These are phyloP conservation scores for Nigrospora sphaerica DNA, from an alignment of 2,329 filamentous ascomycete species.

Conservation along the genomic window DNA sequence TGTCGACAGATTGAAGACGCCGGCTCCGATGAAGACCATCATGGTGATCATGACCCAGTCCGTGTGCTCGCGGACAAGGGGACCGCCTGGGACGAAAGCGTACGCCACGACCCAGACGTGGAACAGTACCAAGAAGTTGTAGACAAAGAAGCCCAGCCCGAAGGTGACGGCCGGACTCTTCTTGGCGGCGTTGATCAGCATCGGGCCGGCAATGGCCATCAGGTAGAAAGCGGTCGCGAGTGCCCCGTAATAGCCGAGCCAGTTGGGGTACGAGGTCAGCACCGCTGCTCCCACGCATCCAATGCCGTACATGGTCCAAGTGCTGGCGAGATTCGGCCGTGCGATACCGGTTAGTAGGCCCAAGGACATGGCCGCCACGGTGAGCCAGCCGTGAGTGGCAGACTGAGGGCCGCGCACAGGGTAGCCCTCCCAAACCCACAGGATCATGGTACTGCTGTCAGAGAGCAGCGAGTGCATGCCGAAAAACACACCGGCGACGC, in stretches of 20 bases:
- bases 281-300: constrained; percentile 75
- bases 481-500: constrained; percentile 80
- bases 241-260: constrained; percentile 84
- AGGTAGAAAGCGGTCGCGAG: constrained; percentile 71
- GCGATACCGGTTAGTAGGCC: constrained; percentile 74
- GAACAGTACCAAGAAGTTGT: constrained; percentile 93
- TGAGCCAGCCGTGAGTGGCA: constrained; percentile 83
- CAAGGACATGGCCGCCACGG: constrained; percentile 77
- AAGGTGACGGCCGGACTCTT: constrained; percentile 75
- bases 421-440: constrained; percentile 97
- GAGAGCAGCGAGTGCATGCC: constrained; percentile 87
- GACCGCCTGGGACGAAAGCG: constrained; percentile 92
- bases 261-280: constrained; percentile 71
- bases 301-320: constrained; percentile 72
- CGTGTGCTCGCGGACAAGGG: constrained; percentile 85
- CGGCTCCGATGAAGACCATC: constrained; percentile 78
- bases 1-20: constrained; percentile 63
- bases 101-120: constrained; percentile 99
- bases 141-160: constrained; percentile 80
- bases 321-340: constrained; percentile 61
- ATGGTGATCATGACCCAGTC: constrained; percentile 90
- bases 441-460: constrained; percentile 97
- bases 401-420: constrained; percentile 82
- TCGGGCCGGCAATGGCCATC: constrained; percentile 67
- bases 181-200: constrained; percentile 70